phyloP scores from a whole-genome alignment of 2,329 filamentous ascomycete species.

The Trichophyton schoenleinii region DNA sequence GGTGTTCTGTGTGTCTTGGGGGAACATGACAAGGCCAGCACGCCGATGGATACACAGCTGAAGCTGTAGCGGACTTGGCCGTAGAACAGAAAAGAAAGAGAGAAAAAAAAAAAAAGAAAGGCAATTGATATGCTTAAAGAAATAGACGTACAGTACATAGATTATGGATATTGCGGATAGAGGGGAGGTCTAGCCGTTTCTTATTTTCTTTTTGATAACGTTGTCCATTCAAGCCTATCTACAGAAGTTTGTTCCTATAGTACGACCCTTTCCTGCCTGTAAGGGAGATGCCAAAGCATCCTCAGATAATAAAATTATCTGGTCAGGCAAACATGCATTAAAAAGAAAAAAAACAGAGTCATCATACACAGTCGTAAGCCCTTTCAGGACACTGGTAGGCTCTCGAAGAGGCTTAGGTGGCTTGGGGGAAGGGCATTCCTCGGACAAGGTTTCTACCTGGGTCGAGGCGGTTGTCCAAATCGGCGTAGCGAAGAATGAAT shows the following conservation, averaged over 20 bases:
- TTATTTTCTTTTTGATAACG: neutral
- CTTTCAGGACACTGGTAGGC: neutral
- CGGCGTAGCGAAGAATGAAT: slow-evolving; percentile 38
- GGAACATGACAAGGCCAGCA: slow-evolving; percentile 54
- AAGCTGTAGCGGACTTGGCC: slow-evolving; percentile 10
- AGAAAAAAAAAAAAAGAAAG: no score
- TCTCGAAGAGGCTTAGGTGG: slow-evolving; percentile 6
- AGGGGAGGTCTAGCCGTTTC: neutral
- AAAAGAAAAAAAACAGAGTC: neutral
- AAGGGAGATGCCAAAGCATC: neutral
- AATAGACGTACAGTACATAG: neutral
- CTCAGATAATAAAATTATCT: neutral
- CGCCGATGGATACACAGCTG: slow-evolving; percentile 17
- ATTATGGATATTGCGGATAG: neutral
- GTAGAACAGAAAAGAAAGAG: neutral
- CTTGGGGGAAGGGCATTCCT: slow-evolving; percentile 24
- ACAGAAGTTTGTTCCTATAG: neutral
- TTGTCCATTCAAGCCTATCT: neutral
- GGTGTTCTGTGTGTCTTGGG: slow-evolving; percentile 45
- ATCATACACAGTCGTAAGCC: neutral
- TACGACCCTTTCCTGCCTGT: neutral
- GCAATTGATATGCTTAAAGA: neutral
- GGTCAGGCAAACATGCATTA: neutral
- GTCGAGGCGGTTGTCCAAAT: slow-evolving; percentile 37
- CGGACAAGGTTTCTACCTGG: slow-evolving; percentile 26